Conservation (phyloP, 1,284 basidiomycete species). For the Ustilago vetiveriae region DNA sequence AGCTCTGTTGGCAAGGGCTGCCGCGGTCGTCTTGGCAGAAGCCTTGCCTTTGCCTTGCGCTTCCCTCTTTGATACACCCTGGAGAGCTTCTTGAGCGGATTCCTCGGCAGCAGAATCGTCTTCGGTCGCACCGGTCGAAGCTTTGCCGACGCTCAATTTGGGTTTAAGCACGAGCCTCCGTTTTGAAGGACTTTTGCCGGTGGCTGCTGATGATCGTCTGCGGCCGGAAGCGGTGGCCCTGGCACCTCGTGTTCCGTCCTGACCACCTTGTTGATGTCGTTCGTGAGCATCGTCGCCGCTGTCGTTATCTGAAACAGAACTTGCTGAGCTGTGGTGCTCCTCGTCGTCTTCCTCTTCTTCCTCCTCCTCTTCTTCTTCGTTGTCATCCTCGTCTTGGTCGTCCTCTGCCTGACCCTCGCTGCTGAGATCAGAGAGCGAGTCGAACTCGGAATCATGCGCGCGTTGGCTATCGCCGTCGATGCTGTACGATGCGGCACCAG, state of each 20-base stretch:
- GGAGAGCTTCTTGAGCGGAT: slow-evolving; percentile 6
- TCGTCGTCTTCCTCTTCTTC: slow-evolving; percentile 10
- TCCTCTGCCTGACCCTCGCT: slow-evolving; percentile 39
- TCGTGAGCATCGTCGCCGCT: slow-evolving; percentile 35
- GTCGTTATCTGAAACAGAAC: slow-evolving; percentile 18
- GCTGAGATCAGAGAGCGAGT: slow-evolving; percentile 50
- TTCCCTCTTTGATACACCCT: slow-evolving; percentile 3
- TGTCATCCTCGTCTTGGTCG: slow-evolving; percentile 15
- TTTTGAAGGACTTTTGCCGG: slow-evolving; percentile 22
- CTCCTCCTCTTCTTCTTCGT: slow-evolving; percentile 28
- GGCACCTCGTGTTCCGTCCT: slow-evolving; percentile 2
- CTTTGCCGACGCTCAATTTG: slow-evolving; percentile 39
- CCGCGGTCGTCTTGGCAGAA: slow-evolving; percentile 31
- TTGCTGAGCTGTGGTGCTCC: slow-evolving; percentile 13
- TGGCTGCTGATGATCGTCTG: slow-evolving; percentile 23
- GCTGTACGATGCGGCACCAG: slow-evolving; percentile 22
- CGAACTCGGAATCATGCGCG: slow-evolving; percentile 39
- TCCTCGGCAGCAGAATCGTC: slow-evolving; percentile 14
- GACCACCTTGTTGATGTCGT: slow-evolving; percentile 15
- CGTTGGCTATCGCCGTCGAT: slow-evolving; percentile 28
- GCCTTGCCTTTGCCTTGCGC: slow-evolving; percentile 19
- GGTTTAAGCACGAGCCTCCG: slow-evolving; percentile 41
- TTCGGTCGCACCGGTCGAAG: background rate
- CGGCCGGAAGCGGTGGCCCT: slow-evolving; percentile 7
- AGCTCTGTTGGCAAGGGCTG: slow-evolving; percentile 31